These are phyloP conservation scores for Kodamaea kakaduensis DNA, from an alignment of 805 yeast genomes.

Conservation along the genomic window DNA sequence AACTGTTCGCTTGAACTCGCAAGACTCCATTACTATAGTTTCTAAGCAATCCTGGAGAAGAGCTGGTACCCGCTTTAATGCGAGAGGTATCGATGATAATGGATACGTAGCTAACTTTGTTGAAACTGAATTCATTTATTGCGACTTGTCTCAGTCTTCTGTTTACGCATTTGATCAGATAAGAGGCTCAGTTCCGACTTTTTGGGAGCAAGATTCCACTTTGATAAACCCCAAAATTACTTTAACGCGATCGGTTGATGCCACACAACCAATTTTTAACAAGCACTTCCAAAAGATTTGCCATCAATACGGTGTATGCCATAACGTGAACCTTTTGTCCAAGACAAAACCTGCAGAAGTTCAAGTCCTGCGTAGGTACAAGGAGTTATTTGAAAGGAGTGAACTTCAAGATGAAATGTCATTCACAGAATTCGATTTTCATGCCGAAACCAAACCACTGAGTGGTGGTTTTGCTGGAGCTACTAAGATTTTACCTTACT, in stretches of 20 bases:
- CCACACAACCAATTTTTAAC: constrained; percentile 86
- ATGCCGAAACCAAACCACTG: constrained; percentile 72
- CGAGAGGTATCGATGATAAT: constrained; percentile 84
- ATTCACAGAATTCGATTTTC: constrained; percentile 89
- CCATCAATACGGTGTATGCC: constrained; percentile 80
- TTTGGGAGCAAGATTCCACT: constrained; percentile 97
- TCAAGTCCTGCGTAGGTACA: constrained; percentile 64
- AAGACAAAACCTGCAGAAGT: constrained; percentile 70
- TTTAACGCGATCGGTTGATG: constrained; percentile 83
- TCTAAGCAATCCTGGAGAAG: constrained; percentile 96
- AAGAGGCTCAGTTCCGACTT: constrained; percentile 94
- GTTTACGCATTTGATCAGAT: constrained; percentile 78
- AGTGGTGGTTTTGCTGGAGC: constrained; percentile 88
- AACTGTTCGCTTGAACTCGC: constrained; percentile 46
- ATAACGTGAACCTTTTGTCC: constrained; percentile 82
- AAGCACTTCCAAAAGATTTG: constrained; percentile 70
- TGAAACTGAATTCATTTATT: constrained; percentile 71
- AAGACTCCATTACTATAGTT: constrained; percentile 64
- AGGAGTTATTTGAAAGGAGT: constrained; percentile 43
- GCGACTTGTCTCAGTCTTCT: constrained; percentile 41
- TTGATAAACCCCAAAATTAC: constrained; percentile 87
- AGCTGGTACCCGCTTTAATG: constrained; percentile 96
- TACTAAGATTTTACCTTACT: constrained; percentile 54
- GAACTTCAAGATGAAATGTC: constrained; percentile 29
- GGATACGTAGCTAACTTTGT: constrained; percentile 54